Percentiles rank a stretch among this genome's conserved stretches.
Evolutionary conservation across 345 rosid genomes (phyloP).

Genomic region (Turnera subulata): DNA sequence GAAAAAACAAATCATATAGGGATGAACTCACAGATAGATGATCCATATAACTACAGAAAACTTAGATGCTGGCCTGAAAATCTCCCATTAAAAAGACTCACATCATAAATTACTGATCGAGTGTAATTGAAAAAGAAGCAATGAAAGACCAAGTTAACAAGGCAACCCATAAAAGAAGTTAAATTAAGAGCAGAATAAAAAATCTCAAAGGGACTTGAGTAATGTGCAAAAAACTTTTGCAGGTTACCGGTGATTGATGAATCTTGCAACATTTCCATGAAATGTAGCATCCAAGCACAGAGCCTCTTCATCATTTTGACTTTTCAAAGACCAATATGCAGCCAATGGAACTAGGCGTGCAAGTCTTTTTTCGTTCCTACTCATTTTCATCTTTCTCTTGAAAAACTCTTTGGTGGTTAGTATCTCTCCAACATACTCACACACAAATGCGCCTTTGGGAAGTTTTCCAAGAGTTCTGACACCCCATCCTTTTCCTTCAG

Average conservation of each 20-base stretch:
- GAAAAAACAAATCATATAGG: background rate
- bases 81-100: too few species aligned
- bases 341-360: slow-evolving; percentile 67
- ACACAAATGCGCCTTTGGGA: slow-evolving; percentile 87
- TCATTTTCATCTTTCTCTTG: slow-evolving; percentile 43
- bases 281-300: slow-evolving; percentile 79
- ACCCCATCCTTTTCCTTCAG: slow-evolving; percentile 87
- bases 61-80: too few species aligned
- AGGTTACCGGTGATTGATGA: slow-evolving; percentile 83
- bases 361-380: slow-evolving; percentile 23
- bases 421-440: slow-evolving; percentile 86
- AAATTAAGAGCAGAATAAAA: background rate
- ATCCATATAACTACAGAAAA: too few species aligned
- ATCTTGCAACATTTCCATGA: slow-evolving; percentile 81
- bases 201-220: too few species aligned
- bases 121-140: too few species aligned
- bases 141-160: background rate
- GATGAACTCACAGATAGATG: too few species aligned
- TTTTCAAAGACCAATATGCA: slow-evolving; percentile 76
- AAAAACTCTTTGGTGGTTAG: slow-evolving; percentile 63
- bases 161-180: background rate
- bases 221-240: slow-evolving; percentile 5
- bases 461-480: slow-evolving; percentile 65
- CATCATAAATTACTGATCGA: too few species aligned
- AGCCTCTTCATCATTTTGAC: slow-evolving; percentile 68